Evolutionary conservation across 805 yeast species (phyloP).

Genomic region (Wickerhamiella nectarea): DNA sequence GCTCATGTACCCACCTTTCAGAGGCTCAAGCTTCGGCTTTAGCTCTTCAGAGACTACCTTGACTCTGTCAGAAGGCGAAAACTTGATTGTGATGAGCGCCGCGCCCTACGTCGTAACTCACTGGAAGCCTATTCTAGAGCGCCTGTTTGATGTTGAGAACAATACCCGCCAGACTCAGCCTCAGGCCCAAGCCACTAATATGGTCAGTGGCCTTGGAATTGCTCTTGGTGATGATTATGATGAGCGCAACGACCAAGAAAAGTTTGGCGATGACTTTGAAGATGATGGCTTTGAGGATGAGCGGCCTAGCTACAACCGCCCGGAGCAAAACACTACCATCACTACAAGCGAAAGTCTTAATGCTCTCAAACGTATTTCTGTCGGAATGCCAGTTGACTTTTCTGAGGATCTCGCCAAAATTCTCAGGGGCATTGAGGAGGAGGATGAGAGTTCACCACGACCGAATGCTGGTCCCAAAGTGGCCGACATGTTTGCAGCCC

Average conservation of each 20-base stretch:
- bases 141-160: neutral
- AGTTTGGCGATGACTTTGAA: constrained; percentile 8
- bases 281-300: neutral
- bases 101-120: constrained; percentile 4
- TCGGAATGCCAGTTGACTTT: constrained; percentile 10
- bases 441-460: neutral
- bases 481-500: neutral
- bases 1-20: constrained; percentile 12
- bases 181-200: neutral
- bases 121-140: constrained; percentile 2
- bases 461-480: neutral
- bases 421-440: constrained; percentile 7
- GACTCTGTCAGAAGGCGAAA: neutral
- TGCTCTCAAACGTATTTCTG: constrained; percentile 7
- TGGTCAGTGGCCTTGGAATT: constrained; percentile 6
- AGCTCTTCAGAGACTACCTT: neutral
- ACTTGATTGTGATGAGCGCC: constrained; percentile 4
- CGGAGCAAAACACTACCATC: neutral
- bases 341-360: constrained; percentile 1
- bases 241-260: constrained; percentile 2
- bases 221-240: constrained; percentile 4
- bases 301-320: neutral
- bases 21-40: constrained; percentile 7
- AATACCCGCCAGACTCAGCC: neutral
- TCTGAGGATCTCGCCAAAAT: constrained; percentile 9